Evolutionary conservation across 306 rosid species (phyloP), one percentile per base, ranked within the genome.

Genomic region (Sicyos edulis): DNA sequence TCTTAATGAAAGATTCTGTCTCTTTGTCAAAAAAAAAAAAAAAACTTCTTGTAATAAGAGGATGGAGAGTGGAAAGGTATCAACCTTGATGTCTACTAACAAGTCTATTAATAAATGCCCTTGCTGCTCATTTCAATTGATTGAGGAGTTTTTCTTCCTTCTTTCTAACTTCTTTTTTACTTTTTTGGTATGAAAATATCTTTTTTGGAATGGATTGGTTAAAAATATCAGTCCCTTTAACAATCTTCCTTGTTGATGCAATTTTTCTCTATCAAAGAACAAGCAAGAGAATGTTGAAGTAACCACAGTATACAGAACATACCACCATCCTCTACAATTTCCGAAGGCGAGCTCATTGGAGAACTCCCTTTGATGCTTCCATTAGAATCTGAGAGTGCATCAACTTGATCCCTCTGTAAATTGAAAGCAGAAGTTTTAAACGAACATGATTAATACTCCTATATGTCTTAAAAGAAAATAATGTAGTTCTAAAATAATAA

Each of bases 311-410:
- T 64, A 75, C 37, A 42, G 60, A 71, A 73, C 84, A 80, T 81
- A 76, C 86, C 83, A 55, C 83, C 85, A 82, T 87, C 85, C 56
- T 81, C 85, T 70, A 66, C 82, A 76, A 77, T 70, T 74, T 79
- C 89, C 57, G 91, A 86, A 19, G 81, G 78, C 76, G 91, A 74
- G 83, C 89, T 88, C 72, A 84, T 83, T 61, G 85, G 77, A 72
- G 82, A 74, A 81, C 84, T 71, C 81, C 73, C 89, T 53, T 76
- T 75, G 74, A 65, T 45, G 85, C 82, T 78, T 60, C 82, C 86
- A 63, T 80, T 88, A 59, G 78, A 79, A 44, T 88, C 89, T 64
- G 88, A 86, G 40, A 78, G 74, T 72, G 72, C 82, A 75, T 88
- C 89, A 82, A 75, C 80, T 12, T 79, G 83, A 64, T 80, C 84